Base-by-base conservation (phyloP, 805 yeast genomes). In the Saturnispora sekii region DNA sequence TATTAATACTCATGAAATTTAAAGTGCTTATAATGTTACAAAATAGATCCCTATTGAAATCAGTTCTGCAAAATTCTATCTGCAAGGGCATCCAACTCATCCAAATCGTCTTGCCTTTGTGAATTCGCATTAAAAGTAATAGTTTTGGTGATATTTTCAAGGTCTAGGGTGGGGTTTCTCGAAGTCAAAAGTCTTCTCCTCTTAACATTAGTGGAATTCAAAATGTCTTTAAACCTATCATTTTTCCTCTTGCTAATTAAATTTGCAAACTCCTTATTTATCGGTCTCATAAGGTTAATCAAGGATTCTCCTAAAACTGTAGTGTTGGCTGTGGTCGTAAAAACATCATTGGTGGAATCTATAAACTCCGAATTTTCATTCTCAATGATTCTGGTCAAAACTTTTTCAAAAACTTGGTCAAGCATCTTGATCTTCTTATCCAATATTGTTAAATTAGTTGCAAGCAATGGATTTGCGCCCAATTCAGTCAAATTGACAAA, bases 31-130 rank as follows among this genome's bases (percentile, higher is more conserved):
- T 18, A 18, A 18, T 21, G 26, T 21, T 18, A 15, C 11, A 35
- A 15, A 37, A 11, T 10, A 18, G 32, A 12, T 7, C 7, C 12
- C n/a, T 16, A 11, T 28, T 10, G 16, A 11, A 11, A 9, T 39
- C 41, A 48, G 11, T 48, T 46, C 28, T 53, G 44, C 21, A 60
- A 40, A 28, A 60, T 44, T 11, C 54, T 54, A 35, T 56, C 61
- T 12, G 62, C 55, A n/a, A 60, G 47, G 18, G 52, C 50, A 30
- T 38, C 35, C 14, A 44, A 35, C 32, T 44, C 43, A 17, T 38
- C 31, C 21, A 44, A 17, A 31, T 44, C 39, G 28, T 28, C 34
- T 33, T 18, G 18, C 21, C 12, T 35, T 16, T 12, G 14, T 2
- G 17, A 18, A 15, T 28, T 37, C 5, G 29, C 14, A 28, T 26